Evolutionary conservation across 1,284 basidiomycete genomes (phyloP), one percentile per base, ranked within the genome.

Genomic region (Irpex rosettiformis): DNA sequence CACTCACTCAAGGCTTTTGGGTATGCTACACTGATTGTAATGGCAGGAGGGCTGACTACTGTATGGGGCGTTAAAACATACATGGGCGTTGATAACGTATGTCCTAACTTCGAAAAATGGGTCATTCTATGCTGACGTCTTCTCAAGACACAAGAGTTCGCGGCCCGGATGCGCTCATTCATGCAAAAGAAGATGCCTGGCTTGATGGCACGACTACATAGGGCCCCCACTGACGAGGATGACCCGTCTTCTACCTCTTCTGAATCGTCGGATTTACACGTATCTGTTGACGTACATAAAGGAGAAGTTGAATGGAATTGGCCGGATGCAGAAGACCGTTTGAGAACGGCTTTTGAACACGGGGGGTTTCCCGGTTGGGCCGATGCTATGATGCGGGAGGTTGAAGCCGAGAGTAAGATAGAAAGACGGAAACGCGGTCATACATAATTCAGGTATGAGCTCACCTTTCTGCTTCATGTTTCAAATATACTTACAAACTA

Each of bases 311-410:
- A 70, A 4, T 84, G 82, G 82, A 77, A 67, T 11, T 83, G 77
- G 80, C 69, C 75, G 2, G 80, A 77, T 0, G 79, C 83, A 0
- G 75, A 86, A 62, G 66, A 76, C 43, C 74, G 85, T 16, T 67
- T 89, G 11, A 69, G 72, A 45, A 73, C 68, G 4, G 84, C 83
- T 0, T 89, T 80, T 63, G 80, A 85, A 5, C 68, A 77, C 27
- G 83, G 80, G 8, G 85, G 86, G 0, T 70, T 87, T 27, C 64
- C 74, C 0, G 72, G 75, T 1, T 87, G 85, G 83, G 71, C 73
- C 13, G 75, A 82, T 52, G 74, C 73, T 11, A 83, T 76, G 0
- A 59, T 76, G 54, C 73, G 70, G 30, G 86, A 88, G 67, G 56
- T 84, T 52, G 84, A 86, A 63, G 75, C 75, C 0, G 86, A 88